Evolutionary conservation across 2,329 filamentous ascomycete genomes (phyloP).

Genomic region (Colletotrichum sansevieriae): DNA sequence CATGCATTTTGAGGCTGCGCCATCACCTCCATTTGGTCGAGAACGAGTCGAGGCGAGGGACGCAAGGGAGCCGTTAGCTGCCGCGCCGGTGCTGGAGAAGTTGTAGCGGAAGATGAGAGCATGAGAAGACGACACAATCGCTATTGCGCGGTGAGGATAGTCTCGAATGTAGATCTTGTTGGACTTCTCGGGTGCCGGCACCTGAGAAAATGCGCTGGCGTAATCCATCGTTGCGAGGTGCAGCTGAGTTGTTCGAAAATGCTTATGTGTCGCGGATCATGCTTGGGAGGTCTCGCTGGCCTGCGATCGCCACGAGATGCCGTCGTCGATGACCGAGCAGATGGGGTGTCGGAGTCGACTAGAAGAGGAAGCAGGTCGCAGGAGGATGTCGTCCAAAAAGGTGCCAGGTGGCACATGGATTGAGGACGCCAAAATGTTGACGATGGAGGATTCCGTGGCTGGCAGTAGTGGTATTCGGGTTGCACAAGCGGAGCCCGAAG

Average conservation of each 20-base stretch:
- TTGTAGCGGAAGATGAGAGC: slow-evolving; percentile 88
- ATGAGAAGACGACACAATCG: slow-evolving; percentile 83
- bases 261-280: slow-evolving; percentile 32
- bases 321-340: slow-evolving; percentile 6
- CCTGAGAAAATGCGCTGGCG: slow-evolving; percentile 57
- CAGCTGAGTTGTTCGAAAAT: slow-evolving; percentile 18
- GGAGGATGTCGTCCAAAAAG: not conserved
- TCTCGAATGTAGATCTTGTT: slow-evolving; percentile 89
- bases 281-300: slow-evolving; percentile 20
- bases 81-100: slow-evolving; percentile 70
- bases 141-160: slow-evolving; percentile 87
- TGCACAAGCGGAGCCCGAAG: slow-evolving; percentile 30
- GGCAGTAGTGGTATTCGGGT: slow-evolving; percentile 34
- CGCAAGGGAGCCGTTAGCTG: slow-evolving; percentile 69
- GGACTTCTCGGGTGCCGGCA: slow-evolving; percentile 68
- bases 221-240: slow-evolving; percentile 59
- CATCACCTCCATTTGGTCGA: slow-evolving; percentile 57
- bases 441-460: slow-evolving; percentile 26
- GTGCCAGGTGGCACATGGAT: slow-evolving; percentile 14
- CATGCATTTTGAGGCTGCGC: slow-evolving; percentile 77
- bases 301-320: slow-evolving; percentile 17
- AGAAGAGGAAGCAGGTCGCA: slow-evolving; percentile 4
- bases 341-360: slow-evolving; percentile 8
- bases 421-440: slow-evolving; percentile 4
- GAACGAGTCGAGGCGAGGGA: slow-evolving; percentile 63